Evolutionary conservation across 23 red algal species (phyloP).

Genomic region (Gracilaria caudata): DNA sequence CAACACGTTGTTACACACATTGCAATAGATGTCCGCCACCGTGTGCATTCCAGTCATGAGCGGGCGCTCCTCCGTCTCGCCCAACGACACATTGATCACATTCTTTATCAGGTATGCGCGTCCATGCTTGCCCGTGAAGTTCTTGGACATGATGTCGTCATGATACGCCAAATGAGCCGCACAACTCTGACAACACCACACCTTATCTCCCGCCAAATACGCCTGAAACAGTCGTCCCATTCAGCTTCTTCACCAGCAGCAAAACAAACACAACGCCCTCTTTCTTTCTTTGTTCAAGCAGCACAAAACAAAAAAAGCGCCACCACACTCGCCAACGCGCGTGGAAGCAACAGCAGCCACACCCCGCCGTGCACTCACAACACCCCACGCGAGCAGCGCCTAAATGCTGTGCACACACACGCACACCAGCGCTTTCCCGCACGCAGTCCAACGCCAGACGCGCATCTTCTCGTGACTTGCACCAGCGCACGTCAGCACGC

Average conservation of each 20-base stretch:
- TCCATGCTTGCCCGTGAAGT: slow-evolving; percentile 93
- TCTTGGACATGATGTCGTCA: slow-evolving; percentile 94
- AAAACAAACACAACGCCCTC: too few species aligned
- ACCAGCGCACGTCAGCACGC: too few species aligned
- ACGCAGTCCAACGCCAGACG: too few species aligned
- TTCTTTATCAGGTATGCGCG: slow-evolving; percentile 92
- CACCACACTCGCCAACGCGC: too few species aligned
- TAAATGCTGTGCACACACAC: too few species aligned
- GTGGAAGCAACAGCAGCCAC: too few species aligned
- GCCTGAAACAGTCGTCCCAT: slow-evolving; percentile 92
- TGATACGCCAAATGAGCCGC: slow-evolving; percentile 81
- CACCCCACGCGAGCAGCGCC: too few species aligned
- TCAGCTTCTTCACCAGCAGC: not conserved
- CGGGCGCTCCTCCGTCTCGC: slow-evolving; percentile 80
- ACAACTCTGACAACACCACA: slow-evolving; percentile 90
- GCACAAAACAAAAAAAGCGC: too few species aligned
- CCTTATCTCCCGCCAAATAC: slow-evolving; percentile 76
- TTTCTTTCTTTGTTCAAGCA: too few species aligned
- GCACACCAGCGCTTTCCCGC: too few species aligned
- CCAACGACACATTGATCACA: slow-evolving; percentile 95
- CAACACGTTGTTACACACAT: slow-evolving; percentile 78
- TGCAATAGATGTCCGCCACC: slow-evolving; percentile 94
- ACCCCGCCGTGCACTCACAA: too few species aligned
- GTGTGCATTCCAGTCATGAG: slow-evolving; percentile 93
- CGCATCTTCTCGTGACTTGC: too few species aligned